phyloP scores from a whole-genome alignment of 306 rosid species.

The Arachis stenosperma region DNA sequence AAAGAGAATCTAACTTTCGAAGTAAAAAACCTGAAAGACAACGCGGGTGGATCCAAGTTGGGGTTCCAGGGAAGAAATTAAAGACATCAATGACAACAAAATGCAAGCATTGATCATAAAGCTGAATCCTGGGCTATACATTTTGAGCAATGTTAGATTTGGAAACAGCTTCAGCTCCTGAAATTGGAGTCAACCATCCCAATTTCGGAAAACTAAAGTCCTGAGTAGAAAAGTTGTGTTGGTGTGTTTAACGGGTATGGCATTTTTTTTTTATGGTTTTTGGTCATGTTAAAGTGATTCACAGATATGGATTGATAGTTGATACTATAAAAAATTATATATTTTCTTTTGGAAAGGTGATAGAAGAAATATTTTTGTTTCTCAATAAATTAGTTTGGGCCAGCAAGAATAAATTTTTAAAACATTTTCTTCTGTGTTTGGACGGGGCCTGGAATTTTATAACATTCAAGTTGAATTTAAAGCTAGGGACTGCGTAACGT shows the following conservation, averaged over 20 bases:
- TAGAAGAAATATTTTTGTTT: too few species aligned
- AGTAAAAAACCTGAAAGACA: slow-evolving; percentile 71
- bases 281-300: too few species aligned
- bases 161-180: slow-evolving; percentile 15
- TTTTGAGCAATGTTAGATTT: slow-evolving; percentile 37
- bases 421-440: too few species aligned
- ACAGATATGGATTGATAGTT: too few species aligned
- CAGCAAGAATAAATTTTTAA: too few species aligned
- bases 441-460: too few species aligned
- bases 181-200: slow-evolving; percentile 36
- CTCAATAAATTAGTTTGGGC: too few species aligned
- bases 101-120: slow-evolving; percentile 37
- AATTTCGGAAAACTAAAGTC: slow-evolving; percentile 15
- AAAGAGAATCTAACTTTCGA: neutral
- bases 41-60: slow-evolving; percentile 77
- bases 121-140: slow-evolving; percentile 45
- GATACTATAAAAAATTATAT: too few species aligned
- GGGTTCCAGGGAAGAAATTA: slow-evolving; percentile 46
- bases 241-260: neutral
- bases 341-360: too few species aligned
- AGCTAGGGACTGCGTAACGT: too few species aligned
- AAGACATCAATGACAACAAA: slow-evolving; percentile 37
- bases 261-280: too few species aligned
- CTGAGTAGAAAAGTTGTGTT: neutral
- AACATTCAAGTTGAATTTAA: too few species aligned